phyloP scores from a whole-genome alignment of 2,329 filamentous ascomycete species.

The Hypoxylon sp. region DNA sequence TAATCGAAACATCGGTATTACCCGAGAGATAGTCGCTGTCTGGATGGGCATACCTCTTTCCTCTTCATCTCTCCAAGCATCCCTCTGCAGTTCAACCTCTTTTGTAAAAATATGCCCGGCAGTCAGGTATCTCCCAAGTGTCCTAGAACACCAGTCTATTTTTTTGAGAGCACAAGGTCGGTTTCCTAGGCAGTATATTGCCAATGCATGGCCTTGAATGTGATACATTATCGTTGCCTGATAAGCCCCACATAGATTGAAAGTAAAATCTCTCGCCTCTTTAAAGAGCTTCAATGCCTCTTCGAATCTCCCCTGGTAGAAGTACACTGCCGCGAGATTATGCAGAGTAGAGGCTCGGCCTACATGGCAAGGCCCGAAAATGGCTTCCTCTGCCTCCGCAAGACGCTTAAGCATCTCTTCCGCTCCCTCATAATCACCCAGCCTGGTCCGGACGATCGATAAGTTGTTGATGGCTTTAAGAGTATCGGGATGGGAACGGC shows the following conservation, averaged over 20 bases:
- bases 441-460: background rate
- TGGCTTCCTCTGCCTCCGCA: background rate
- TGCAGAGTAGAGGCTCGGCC: background rate
- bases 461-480: conserved; percentile 6
- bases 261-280: background rate
- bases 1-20: background rate
- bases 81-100: background rate
- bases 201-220: background rate
- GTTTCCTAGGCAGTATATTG: background rate
- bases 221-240: background rate
- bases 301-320: conserved; percentile 10
- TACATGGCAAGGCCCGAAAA: conserved; percentile 1
- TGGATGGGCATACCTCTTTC: background rate
- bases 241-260: too few relatives aligned
- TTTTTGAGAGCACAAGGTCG: background rate
- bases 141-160: background rate
- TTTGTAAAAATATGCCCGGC: background rate
- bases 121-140: background rate
- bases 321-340: conserved; percentile 11
- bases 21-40: background rate
- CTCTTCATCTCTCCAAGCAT: background rate
- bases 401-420: conserved; percentile 7
- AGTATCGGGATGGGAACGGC: background rate
- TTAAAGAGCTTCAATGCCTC: conserved; percentile 1
- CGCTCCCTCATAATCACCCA: conserved; percentile 7